Base-by-base conservation (phyloP, 352 stramenopile genomes). In the Pythium utonaiense region DNA sequence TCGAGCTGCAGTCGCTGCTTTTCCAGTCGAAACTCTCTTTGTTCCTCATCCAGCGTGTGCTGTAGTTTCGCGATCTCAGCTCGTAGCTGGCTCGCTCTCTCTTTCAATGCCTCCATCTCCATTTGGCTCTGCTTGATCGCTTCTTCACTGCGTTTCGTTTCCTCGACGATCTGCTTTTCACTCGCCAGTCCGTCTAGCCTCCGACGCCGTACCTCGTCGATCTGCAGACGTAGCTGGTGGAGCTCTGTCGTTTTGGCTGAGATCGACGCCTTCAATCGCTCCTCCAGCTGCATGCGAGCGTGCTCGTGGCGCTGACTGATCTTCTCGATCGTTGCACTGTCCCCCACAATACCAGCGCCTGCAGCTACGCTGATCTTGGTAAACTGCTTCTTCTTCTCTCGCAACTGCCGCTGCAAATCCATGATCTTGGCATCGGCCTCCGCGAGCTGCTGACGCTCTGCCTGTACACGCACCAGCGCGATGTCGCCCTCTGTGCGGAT, bases 361-460 rank as follows among this genome's bases (percentile, higher is more conserved):
- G 44, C 41, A 1, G 54, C 28, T 25, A 31, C 38, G 6, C 22
- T 53, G 51, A 66, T 27, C 57, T 44, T 73, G 34, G 84, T 65
- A 25, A 91, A 71, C 49, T 71, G 64, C 50, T 96, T 92, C 52
- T 97, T 91, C 62, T 86, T 87, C 0, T 89, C 84, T 51, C 96
- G 82, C 38, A 97, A 88, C 56, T 92, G 69, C 27, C 80, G 74
- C 53, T 96, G 85, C 21, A 91, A 83, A 59, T 89, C 67, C n/a
- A 91, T 82, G 71, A 98, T 85, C 58, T 89, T 76, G 31, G 71
- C 70, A 54, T 98, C 96, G 0, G 94, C 70, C 53, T 87, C 75
- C 7, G 67, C 60, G 57, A 95, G 79, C 52, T 93, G 96, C 56
- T 96, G 89, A 41, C 73, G 88, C 89, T 97, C 96, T 52, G 96